Evolutionary conservation across 495 filamentous ascomycete genomes (phyloP).

Genomic region (Mytilinidion resinicola): DNA sequence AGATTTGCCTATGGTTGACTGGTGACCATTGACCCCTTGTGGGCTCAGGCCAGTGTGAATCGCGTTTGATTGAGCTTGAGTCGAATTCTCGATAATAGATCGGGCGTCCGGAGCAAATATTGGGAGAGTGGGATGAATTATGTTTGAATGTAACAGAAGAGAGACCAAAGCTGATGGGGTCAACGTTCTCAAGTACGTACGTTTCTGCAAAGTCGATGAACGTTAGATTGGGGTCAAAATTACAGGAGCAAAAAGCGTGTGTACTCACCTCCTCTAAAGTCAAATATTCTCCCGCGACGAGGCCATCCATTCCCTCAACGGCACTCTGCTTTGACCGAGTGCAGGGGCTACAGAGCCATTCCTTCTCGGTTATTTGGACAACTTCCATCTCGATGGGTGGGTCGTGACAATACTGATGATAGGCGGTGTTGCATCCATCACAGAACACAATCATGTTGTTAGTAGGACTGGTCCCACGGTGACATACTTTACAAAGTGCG

Average conservation of each 20-base stretch:
- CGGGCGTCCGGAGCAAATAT: slow-evolving; percentile 37
- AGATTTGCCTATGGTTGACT: not conserved
- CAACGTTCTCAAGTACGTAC: slow-evolving; percentile 43
- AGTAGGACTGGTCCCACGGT: slow-evolving; percentile 64
- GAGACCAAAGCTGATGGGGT: slow-evolving; percentile 40
- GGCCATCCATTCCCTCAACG: slow-evolving; percentile 14
- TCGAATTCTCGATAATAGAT: slow-evolving; percentile 12
- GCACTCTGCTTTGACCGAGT: slow-evolving; percentile 24
- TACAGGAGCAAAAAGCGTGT: not conserved
- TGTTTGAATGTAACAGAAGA: slow-evolving; percentile 42
- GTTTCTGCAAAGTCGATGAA: slow-evolving; percentile 35
- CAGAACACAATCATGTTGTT: slow-evolving; percentile 92
- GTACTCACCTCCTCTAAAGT: slow-evolving; percentile 24
- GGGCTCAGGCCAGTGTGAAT: too few species aligned
- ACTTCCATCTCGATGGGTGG: slow-evolving; percentile 69
- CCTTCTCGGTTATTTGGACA: slow-evolving; percentile 56
- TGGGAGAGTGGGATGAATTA: slow-evolving; percentile 38
- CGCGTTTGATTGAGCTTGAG: not conserved
- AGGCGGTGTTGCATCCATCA: slow-evolving; percentile 80
- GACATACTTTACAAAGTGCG: slow-evolving; percentile 66
- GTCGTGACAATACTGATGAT: slow-evolving; percentile 89
- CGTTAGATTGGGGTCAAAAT: slow-evolving; percentile 5
- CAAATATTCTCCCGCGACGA: slow-evolving; percentile 42
- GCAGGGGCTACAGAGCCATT: slow-evolving; percentile 78
- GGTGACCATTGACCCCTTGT: not conserved